phyloP scores from a whole-genome alignment of 2,329 filamentous ascomycete genomes.

The Ambrosiella xylebori region DNA sequence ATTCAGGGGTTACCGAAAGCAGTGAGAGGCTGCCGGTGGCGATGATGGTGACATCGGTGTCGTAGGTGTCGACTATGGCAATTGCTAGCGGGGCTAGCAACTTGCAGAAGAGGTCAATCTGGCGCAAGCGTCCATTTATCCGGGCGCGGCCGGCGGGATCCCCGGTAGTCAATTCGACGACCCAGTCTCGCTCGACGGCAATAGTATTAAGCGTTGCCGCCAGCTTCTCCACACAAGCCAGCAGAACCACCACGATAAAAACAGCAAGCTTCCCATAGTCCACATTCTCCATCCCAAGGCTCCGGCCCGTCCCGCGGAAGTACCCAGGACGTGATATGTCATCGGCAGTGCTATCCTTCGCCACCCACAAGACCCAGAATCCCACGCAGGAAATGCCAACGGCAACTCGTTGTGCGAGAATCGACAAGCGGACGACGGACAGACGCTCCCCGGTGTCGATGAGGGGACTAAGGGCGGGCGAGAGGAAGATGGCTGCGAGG shows the following conservation, averaged over 20 bases:
- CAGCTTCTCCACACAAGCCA: conserved; percentile 55
- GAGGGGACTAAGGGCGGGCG: conserved; percentile 37
- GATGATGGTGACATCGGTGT: conserved; percentile 29
- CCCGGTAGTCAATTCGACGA: conserved; percentile 24
- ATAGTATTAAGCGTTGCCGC: conserved; percentile 47
- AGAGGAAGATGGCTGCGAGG: conserved; percentile 38
- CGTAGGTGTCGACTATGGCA: conserved; percentile 32
- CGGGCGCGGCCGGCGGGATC: conserved; percentile 16
- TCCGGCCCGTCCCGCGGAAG: not conserved
- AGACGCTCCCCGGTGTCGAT: conserved; percentile 41
- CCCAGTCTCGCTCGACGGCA: conserved; percentile 56
- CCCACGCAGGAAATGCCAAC: conserved; percentile 31
- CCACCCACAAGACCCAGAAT: conserved; percentile 23
- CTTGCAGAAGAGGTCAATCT: conserved; percentile 44
- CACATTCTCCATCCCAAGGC: too few relatives aligned
- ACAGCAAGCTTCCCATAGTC: conserved; percentile 13
- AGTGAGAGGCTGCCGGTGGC: conserved; percentile 32
- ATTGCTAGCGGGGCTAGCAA: conserved; percentile 39
- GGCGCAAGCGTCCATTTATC: conserved; percentile 42
- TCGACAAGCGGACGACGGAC: conserved; percentile 32
- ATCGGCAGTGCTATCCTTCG: not conserved
- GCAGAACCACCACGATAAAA: conserved; percentile 24
- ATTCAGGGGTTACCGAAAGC: conserved; percentile 32
- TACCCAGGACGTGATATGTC: not conserved
- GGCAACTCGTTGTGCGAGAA: conserved; percentile 23